Base-by-base conservation (phyloP, 2,329 filamentous ascomycete species). In the Chrysoporthe puriensis region DNA sequence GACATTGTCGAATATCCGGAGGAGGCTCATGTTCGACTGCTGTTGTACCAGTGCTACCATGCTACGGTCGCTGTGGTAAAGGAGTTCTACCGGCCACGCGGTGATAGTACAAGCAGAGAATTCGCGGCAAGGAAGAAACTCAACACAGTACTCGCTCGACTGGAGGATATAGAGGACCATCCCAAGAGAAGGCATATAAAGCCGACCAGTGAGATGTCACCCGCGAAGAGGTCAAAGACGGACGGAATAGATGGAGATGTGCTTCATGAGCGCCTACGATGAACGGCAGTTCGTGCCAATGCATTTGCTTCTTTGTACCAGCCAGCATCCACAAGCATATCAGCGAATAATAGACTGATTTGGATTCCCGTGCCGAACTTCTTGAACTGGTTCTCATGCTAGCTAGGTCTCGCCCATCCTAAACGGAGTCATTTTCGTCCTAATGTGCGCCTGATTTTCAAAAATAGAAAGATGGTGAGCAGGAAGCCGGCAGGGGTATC, bases 1-100 rank as follows among this genome's bases (percentile, higher is more conserved):
- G 44, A 75, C 21, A 69, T 82, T 1, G 76, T 86, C 57, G 81
- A 85, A 57, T 82, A 83, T 68, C 73, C 73, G 26, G 76, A 78
- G n/a, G 80, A 81, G 66, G 80, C 79, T 0, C 72, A 77, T n/a
- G 75, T 81, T 2, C 81, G 86, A 13, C 72, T 87, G 7, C 75
- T 89, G 2, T 75, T 90, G 3, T 90, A 89, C 75, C 81, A 84
- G 70, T 86, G 84, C 72, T 89, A 87, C 73, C 85, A 88, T 70
- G 82, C 85, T 3, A 78, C 84, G 0, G 80, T 82, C 4, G 76
- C 78, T 50, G 81, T 89, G 5, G 86, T 88, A 2, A 79, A 76
- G 43, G 85, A 86, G 69, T 87, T 87, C 72, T 88, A 87, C 72
- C 80, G 85, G 1, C 84, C 84, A 2, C 77, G 78, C 3, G 74